Evolutionary conservation across 768 basidiomycete species (phyloP), one percentile per base, ranked within the genome.

Genomic region (Suillus tomentosus): DNA sequence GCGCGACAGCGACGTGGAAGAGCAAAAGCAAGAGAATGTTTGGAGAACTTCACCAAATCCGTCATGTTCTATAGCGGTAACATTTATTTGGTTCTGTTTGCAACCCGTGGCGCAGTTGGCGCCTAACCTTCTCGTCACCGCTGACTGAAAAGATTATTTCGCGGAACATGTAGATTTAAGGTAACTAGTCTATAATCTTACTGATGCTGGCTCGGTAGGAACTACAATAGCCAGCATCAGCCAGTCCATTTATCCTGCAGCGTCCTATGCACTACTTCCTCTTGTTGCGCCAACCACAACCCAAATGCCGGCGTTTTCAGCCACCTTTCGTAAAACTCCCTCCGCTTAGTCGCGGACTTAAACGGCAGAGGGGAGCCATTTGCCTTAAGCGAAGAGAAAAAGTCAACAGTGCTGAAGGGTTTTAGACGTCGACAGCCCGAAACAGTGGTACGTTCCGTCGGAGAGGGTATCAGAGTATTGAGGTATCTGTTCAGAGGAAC

Each of bases 401-500:
- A 95, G 61, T 86, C 82, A 1, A 77, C 76, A 45, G 84, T 77
- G 70, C 84, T 90, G 74, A 95, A 95, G 3, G 91, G 83, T 67
- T 87, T 91, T 53, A 93, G 79, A 13, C 87, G 81, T 31, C 80
- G 77, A 8, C 69, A 66, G 60, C 72, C 68, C 43, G 73, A 64
- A 15, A 69, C 67, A 2, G 66, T 62, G 55, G 73, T 68, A 17
- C 79, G 70, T 39, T 83, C 87, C 9, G 80, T 76, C 7, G 87
- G 89, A 22, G 87, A 83, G 64, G 93, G 92, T 74, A 95, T 93
- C 56, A 96, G 83, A 1, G 90, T 89, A 65, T 92, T 90, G 48
- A 98, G 87, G 79, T 98, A 98, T 67, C 96, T 86, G 69, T 96
- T 89, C 5, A 99, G 83, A 0, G 96, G 96, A 3, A 92, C 89